Base-by-base conservation (phyloP, 1,284 basidiomycete genomes). In the Sanghuangporus sanghuang region DNA sequence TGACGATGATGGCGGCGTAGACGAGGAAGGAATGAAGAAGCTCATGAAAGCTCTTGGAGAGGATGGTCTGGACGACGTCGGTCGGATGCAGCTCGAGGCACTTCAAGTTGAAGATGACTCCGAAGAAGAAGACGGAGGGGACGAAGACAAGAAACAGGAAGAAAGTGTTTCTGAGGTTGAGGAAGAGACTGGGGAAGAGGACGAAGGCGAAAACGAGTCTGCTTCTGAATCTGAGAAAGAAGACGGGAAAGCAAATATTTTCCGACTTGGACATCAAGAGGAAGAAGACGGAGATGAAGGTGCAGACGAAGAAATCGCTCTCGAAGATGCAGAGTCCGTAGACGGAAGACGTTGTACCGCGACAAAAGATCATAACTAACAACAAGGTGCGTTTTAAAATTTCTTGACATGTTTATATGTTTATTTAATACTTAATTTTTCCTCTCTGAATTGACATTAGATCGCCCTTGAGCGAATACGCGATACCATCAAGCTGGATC, bases 351-450 rank as follows among this genome's bases (percentile, higher is more conserved):
- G 83, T 80, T 1, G 82, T 92, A 35, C 92, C 90, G 8, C 80
- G 80, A 68, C 90, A 90, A 78, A 95, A 94, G 80, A 79, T 93
- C 61, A 87, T 89, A 68, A 85, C 92, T 59, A 86, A 95, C 79
- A 91, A 95, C 76, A 84, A 85, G 72, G 93, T 91, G 63, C 57
- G 84, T 74, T 14, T 44, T 40, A 64, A 57, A 64, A 23, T 58
- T 57, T 27, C 27, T 3, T 27, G 27, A 55, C 5, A 16, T 38
- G 61, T 49, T 36, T 27, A 32, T 42, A 40, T 70, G 3, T 48
- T 42, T 39, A 21, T 21, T 21, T 42, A 32, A 39, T 57, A 62
- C 57, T 57, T 42, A 56, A 11, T 36, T 54, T 14, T 9, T 49
- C 18, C 54, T 9, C 9, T 42, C 38, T 27, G 27, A 27, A 27